Conservation (phyloP, 352 stramenopile species). For the Phytophthora fragariae region DNA sequence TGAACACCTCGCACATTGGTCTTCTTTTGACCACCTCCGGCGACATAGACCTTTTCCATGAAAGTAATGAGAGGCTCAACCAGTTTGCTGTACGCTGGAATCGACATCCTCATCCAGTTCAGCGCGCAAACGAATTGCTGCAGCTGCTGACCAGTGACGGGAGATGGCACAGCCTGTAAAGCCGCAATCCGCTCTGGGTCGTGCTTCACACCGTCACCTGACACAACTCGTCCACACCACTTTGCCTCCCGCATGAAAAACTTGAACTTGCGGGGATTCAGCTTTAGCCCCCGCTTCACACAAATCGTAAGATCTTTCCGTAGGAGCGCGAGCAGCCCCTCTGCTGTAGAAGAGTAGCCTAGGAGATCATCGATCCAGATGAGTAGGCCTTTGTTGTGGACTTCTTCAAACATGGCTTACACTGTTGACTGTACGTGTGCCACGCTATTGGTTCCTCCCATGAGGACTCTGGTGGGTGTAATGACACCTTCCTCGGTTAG, state of each 20-base stretch:
- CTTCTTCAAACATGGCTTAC: conserved; percentile 17
- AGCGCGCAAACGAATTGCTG: conserved; percentile 33
- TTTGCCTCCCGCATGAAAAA: conserved; percentile 17
- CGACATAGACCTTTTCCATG: conserved; percentile 20
- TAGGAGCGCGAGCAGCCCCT: background rate
- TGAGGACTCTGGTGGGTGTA: conserved; percentile 10
- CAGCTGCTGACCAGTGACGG: conserved; percentile 7
- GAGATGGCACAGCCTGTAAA: background rate
- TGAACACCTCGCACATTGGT: background rate
- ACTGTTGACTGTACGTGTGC: conserved; percentile 20
- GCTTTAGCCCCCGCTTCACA: conserved; percentile 6
- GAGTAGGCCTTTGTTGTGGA: conserved; percentile 20
- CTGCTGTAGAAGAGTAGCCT: conserved; percentile 4
- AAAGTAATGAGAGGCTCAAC: conserved; percentile 1
- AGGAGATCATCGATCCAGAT: conserved; percentile 22
- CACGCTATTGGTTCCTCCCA: conserved; percentile 10
- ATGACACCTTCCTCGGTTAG: conserved; percentile 19
- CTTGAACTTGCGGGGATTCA: conserved; percentile 18
- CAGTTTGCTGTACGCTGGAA: conserved; percentile 26
- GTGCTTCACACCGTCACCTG: conserved; percentile 9
- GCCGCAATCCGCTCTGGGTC: conserved; percentile 2
- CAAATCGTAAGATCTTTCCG: conserved; percentile 6
- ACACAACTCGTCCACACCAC: conserved; percentile 21
- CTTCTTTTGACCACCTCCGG: conserved; percentile 1
- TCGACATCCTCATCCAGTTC: conserved; percentile 28